Conservation (phyloP, 331 rosid genomes). For the Dryas integrifolia region DNA sequence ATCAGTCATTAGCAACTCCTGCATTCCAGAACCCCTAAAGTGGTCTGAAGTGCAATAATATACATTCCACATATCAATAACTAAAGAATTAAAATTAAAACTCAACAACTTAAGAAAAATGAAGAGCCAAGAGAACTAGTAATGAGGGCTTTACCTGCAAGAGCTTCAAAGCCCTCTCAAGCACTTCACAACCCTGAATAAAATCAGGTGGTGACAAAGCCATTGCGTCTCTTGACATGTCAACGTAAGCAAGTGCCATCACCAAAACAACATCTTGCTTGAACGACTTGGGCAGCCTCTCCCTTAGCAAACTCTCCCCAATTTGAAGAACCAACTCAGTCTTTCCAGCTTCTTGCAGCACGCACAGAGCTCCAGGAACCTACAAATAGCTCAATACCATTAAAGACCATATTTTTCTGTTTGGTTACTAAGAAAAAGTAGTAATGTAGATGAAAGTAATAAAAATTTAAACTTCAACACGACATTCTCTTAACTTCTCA, state of each 20-base stretch:
- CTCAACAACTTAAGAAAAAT: background rate
- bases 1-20: too few species aligned
- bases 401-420: background rate
- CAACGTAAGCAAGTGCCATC: conserved; percentile 86
- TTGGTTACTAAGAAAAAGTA: background rate
- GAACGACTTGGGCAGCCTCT: conserved; percentile 82
- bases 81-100: too few species aligned
- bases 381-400: conserved; percentile 26
- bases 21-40: too few species aligned
- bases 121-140: background rate
- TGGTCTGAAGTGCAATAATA: too few species aligned
- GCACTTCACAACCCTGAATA: conserved; percentile 74
- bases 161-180: conserved; percentile 91
- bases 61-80: too few species aligned
- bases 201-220: conserved; percentile 77
- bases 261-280: conserved; percentile 91
- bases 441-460: background rate
- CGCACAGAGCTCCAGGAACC: conserved; percentile 96
- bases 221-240: conserved; percentile 90
- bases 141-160: conserved; percentile 55
- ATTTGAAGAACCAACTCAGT: conserved; percentile 63
- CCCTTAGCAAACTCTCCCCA: conserved; percentile 74
- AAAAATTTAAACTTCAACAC: background rate
- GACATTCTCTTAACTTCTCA: background rate
- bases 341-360: conserved; percentile 91